phyloP scores from a whole-genome alignment of 139 green algal species.

The Asterochloris sp. region DNA sequence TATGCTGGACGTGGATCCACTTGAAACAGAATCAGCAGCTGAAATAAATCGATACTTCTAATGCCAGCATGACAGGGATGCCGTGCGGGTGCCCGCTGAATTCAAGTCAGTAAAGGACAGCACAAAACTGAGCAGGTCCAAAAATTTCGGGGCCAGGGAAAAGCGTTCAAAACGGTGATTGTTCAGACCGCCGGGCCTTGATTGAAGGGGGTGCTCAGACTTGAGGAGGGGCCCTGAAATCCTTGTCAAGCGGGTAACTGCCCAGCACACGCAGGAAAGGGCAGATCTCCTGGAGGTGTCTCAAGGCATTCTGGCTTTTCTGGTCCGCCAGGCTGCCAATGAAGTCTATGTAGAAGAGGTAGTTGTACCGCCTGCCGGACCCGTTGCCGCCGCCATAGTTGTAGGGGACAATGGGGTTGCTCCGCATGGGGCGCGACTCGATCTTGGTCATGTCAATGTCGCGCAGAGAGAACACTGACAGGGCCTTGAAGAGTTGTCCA shows the following conservation, averaged over 20 bases:
- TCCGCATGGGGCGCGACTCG: slow-evolving; percentile 85
- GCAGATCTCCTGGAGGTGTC: slow-evolving; percentile 89
- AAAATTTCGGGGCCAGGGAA: too few species aligned
- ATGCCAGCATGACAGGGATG: too few species aligned
- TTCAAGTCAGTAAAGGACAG: too few species aligned
- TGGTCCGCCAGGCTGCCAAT: slow-evolving; percentile 74
- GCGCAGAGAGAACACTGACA: slow-evolving; percentile 92
- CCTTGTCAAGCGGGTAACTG: slow-evolving; percentile 67
- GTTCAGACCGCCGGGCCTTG: too few species aligned
- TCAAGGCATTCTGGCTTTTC: slow-evolving; percentile 84
- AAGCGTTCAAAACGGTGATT: too few species aligned
- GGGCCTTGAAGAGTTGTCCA: slow-evolving; percentile 94
- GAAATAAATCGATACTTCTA: too few species aligned
- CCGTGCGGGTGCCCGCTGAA: too few species aligned
- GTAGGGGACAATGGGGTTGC: slow-evolving; percentile 52
- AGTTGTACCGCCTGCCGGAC: slow-evolving; percentile 74
- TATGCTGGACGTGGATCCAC: slow-evolving; percentile 40
- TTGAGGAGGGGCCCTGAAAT: slow-evolving; percentile 14
- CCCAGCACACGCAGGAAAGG: slow-evolving; percentile 93
- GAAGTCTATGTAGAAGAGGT: slow-evolving; percentile 98
- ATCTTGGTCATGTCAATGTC: slow-evolving; percentile 98
- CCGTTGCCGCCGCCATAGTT: background rate
- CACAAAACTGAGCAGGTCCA: too few species aligned
- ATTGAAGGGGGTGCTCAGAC: background rate
- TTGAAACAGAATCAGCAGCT: background rate